Conservation (phyloP, 805 yeast species). For the Kodamaea fukazawae region DNA sequence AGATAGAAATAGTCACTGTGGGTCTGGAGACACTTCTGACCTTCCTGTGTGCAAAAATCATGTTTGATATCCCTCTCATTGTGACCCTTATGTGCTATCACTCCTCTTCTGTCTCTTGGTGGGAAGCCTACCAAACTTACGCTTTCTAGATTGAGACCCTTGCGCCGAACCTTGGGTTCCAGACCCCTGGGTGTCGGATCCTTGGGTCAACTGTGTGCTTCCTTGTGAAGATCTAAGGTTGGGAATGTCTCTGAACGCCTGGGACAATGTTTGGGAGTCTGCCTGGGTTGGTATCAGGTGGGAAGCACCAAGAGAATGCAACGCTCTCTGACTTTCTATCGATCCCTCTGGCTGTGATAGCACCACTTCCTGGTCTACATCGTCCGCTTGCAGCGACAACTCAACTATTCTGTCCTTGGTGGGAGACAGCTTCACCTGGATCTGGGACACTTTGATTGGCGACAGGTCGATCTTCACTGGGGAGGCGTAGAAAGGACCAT, state of each 20-base stretch:
- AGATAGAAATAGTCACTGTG: no score
- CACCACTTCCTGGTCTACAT: no score
- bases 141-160: neutral
- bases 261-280: neutral
- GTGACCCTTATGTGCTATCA: no score
- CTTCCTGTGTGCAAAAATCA: no score
- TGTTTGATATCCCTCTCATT: no score
- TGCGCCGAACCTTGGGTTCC: no score
- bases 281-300: neutral
- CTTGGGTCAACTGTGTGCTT: neutral
- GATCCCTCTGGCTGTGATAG: no score
- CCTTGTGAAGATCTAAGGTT: neutral
- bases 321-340: no score
- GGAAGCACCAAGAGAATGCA: no score
- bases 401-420: neutral
- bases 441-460: constrained; percentile 1
- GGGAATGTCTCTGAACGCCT: neutral
- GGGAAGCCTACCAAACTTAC: constrained; percentile 6
- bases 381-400: no score
- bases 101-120: constrained; percentile 8
- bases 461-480: constrained; percentile 5
- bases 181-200: no score
- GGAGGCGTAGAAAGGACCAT: constrained; percentile 4
- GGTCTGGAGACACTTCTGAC: no score
- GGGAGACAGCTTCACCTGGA: constrained; percentile 2